These are phyloP conservation scores for Protomyces pachydermus DNA, from an alignment of 1,139 yeast genomes.

Conservation along the genomic window DNA sequence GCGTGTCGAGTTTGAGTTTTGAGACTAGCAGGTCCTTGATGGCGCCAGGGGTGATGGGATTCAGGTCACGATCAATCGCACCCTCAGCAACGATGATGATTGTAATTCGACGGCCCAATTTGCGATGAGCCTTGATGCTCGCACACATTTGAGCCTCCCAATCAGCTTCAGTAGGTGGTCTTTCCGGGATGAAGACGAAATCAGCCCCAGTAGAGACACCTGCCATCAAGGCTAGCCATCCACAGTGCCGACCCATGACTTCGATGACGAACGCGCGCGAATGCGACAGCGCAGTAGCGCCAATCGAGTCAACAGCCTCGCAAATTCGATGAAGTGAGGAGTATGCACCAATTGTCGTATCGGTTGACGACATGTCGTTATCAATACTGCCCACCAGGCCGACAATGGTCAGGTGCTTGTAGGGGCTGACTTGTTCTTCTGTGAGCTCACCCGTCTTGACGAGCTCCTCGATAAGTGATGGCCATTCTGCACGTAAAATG, in stretches of 20 bases:
- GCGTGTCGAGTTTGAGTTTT: conserved; percentile 75
- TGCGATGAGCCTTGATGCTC: conserved; percentile 56
- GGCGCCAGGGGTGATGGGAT: conserved; percentile 71
- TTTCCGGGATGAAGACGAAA: conserved; percentile 86
- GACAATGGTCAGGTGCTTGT: conserved; percentile 75
- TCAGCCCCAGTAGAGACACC: conserved; percentile 96
- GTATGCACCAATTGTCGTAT: conserved; percentile 93
- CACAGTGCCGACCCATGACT: conserved; percentile 99
- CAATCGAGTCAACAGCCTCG: conserved; percentile 89
- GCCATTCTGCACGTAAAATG: conserved; percentile 90
- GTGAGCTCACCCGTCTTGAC: conserved; percentile 52
- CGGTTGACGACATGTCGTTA: conserved; percentile 95
- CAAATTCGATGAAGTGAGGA: conserved; percentile 91
- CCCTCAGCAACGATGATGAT: conserved; percentile 97
- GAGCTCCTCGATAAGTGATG: conserved; percentile 70
- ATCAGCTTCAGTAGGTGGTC: conserved; percentile 54
- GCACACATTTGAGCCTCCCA: conserved; percentile 65
- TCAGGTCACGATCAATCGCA: conserved; percentile 76
- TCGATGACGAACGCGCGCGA: conserved; percentile 96
- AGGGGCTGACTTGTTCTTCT: conserved; percentile 52
- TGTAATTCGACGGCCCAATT: conserved; percentile 85
- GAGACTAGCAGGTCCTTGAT: conserved; percentile 76
- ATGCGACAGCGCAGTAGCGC: conserved; percentile 94
- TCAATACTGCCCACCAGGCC: conserved; percentile 97
- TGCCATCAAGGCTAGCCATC: conserved; percentile 96